A percentile compares a stretch with the other conserved stretches of the same genome.
Evolutionary conservation across 75 land plant species (phyloP).

Genomic region (Isoetes taiwanensis): DNA sequence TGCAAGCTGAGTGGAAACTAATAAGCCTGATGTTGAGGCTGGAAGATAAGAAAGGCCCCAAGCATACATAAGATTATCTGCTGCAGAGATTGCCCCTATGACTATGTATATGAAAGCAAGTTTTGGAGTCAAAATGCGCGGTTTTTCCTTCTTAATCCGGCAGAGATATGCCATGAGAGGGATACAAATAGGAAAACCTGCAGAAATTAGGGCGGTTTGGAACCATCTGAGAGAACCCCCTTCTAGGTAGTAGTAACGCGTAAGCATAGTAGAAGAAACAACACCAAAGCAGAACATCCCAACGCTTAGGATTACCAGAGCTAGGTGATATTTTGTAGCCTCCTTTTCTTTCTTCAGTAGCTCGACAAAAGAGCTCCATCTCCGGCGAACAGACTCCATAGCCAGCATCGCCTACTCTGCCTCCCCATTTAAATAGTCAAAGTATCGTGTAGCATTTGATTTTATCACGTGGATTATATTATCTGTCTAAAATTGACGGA

Average conservation of each 20-base stretch:
- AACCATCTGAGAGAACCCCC: slow-evolving; percentile 56
- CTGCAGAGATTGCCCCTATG: slow-evolving; percentile 27
- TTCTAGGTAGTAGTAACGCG: slow-evolving; percentile 33
- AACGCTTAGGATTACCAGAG: slow-evolving; percentile 21
- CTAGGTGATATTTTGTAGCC: no score
- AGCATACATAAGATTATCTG: slow-evolving; percentile 27
- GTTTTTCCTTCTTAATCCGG: background rate
- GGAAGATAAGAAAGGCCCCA: slow-evolving; percentile 36
- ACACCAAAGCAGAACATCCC: slow-evolving; percentile 33
- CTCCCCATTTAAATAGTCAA: no score
- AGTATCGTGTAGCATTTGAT: no score
- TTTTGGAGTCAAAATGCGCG: background rate
- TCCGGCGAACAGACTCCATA: no score
- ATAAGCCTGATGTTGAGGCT: slow-evolving; percentile 38
- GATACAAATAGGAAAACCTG: slow-evolving; percentile 35
- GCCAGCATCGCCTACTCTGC: no score
- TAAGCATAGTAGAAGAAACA: slow-evolving; percentile 33
- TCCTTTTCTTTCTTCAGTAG: no score
- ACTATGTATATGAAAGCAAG: slow-evolving; percentile 19
- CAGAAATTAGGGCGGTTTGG: slow-evolving; percentile 28
- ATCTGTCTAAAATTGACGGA: no score
- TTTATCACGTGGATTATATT: no score
- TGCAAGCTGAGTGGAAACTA: slow-evolving; percentile 42
- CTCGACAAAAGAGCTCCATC: no score
- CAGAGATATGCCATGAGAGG: background rate